A percentile compares a stretch with the other conserved stretches of the same genome.
These are phyloP conservation scores for Mesembryanthemum crystallinum DNA, from an alignment of 148 eudicot species.

Conservation along the genomic window DNA sequence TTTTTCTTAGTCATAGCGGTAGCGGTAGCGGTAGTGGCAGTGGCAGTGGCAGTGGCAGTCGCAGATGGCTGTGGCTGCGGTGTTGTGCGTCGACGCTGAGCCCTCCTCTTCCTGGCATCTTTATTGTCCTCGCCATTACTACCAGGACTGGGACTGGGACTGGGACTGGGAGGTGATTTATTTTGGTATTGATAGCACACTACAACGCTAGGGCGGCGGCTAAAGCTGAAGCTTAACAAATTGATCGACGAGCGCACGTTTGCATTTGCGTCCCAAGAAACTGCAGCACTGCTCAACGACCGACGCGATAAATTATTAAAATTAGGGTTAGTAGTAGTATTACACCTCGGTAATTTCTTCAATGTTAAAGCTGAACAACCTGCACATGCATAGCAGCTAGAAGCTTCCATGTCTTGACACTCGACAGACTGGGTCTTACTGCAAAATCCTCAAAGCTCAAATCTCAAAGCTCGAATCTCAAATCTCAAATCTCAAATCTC, in stretches of 20 bases:
- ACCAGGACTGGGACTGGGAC: too few relatives aligned
- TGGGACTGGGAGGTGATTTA: too few relatives aligned
- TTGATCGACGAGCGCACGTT: conserved; percentile 16
- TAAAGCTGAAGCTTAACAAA: background rate
- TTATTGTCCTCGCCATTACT: background rate
- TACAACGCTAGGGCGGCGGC: background rate
- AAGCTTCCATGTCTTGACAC: conserved; percentile 22
- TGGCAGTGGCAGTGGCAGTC: background rate
- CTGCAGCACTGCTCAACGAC: too few relatives aligned
- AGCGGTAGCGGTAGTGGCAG: too few relatives aligned
- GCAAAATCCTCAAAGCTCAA: background rate
- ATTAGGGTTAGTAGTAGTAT: background rate
- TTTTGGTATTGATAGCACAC: background rate
- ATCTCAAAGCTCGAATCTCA: too few relatives aligned
- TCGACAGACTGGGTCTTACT: too few relatives aligned
- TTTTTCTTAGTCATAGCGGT: too few relatives aligned
- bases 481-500: too few relatives aligned
- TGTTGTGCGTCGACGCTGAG: background rate
- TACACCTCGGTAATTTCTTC: conserved; percentile 14
- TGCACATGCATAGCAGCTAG: conserved; percentile 19
- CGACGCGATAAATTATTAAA: background rate
- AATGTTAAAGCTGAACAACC: conserved; percentile 9
- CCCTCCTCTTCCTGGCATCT: background rate
- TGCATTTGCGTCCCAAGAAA: background rate
- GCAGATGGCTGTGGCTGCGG: background rate